Evolutionary conservation across 2,329 filamentous ascomycete species (phyloP).

Genomic region (Botrytis fabae): DNA sequence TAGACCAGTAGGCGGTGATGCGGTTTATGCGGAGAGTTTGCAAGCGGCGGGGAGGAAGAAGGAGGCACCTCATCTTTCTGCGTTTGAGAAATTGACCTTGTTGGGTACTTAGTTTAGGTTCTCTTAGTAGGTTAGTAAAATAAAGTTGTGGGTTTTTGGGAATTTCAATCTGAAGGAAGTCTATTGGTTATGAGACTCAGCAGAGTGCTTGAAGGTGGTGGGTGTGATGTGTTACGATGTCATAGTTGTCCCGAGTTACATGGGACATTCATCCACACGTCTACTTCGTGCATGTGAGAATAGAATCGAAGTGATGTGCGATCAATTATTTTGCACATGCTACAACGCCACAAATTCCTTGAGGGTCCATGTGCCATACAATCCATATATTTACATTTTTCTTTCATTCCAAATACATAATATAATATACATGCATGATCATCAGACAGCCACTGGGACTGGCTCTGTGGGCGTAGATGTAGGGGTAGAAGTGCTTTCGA

Average conservation of each 20-base stretch:
- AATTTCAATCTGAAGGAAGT: neutral
- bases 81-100: constrained; percentile 48
- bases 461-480: constrained; percentile 18
- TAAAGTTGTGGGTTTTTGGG: neutral
- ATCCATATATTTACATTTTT: constrained; percentile 24
- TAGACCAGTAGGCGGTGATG: constrained; percentile 39
- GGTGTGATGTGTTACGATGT: neutral
- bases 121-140: neutral
- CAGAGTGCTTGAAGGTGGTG: neutral
- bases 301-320: constrained; percentile 25
- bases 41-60: constrained; percentile 36
- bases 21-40: constrained; percentile 40
- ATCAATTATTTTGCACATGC: constrained; percentile 23
- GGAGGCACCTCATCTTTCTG: constrained; percentile 38
- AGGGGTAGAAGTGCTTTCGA: neutral
- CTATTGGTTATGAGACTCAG: neutral
- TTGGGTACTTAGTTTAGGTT: constrained; percentile 35
- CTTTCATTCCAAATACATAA: constrained; percentile 31
- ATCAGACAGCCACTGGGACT: constrained; percentile 22
- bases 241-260: neutral
- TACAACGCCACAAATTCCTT: constrained; percentile 34
- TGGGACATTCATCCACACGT: neutral
- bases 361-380: constrained; percentile 4
- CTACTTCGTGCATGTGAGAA: neutral
- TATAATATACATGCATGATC: constrained; percentile 34